These are phyloP conservation scores for Vaccinium myrtillus DNA, from an alignment of 148 eudicot species.

Conservation along the genomic window DNA sequence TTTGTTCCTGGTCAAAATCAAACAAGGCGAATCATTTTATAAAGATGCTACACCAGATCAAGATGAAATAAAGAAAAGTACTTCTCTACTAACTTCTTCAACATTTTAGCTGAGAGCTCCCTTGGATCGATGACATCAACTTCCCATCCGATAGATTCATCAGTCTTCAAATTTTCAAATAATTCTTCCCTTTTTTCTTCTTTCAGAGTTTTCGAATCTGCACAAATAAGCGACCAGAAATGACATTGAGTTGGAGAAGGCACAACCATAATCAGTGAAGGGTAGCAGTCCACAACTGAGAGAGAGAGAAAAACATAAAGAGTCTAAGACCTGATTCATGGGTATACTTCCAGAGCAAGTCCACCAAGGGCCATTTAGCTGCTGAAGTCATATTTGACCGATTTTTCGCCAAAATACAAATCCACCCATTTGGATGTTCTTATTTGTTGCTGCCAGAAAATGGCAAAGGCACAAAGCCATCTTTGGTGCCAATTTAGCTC, in stretches of 20 bases:
- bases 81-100: slow-evolving; percentile 59
- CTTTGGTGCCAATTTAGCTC: too few relatives aligned
- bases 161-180: slow-evolving; percentile 77
- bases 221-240: slow-evolving; percentile 13
- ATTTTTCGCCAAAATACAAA: too few relatives aligned
- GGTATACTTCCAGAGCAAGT: background rate
- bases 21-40: slow-evolving; percentile 2
- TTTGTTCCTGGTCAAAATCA: slow-evolving; percentile 55
- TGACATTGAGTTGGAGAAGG: background rate
- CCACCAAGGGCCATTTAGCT: too few relatives aligned
- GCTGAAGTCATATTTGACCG: too few relatives aligned
- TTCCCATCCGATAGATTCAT: slow-evolving; percentile 91
- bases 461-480: too few relatives aligned
- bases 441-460: too few relatives aligned
- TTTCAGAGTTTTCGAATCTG: slow-evolving; percentile 96
- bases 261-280: background rate
- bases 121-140: slow-evolving; percentile 93
- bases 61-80: slow-evolving; percentile 14
- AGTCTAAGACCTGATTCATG: background rate
- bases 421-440: too few relatives aligned
- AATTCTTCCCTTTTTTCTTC: slow-evolving; percentile 96
- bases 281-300: background rate
- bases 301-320: background rate
- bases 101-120: slow-evolving; percentile 96
- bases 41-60: background rate